phyloP scores from a whole-genome alignment of 129 eudicot species.

The Calendula officinalis region DNA sequence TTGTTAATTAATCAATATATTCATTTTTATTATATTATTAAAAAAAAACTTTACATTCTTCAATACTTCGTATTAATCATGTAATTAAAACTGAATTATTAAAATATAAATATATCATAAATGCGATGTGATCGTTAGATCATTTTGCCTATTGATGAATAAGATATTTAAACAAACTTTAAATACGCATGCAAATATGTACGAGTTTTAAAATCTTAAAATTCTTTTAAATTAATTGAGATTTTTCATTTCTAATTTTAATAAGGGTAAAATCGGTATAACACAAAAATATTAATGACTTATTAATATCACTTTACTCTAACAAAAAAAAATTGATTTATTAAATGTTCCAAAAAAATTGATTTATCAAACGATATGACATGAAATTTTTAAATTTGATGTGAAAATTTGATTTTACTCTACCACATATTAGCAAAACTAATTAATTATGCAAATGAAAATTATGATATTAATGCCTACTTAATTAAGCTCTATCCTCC shows the following conservation, averaged over 20 bases:
- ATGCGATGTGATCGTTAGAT: neutral
- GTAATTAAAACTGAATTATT: neutral
- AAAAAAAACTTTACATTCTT: neutral
- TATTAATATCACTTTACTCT: too few relatives aligned
- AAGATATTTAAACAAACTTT: constrained; percentile 8
- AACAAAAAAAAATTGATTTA: too few relatives aligned
- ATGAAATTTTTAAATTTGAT: too few relatives aligned
- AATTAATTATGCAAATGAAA: constrained; percentile 1
- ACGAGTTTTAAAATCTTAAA: too few relatives aligned
- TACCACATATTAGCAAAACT: too few relatives aligned
- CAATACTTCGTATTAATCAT: neutral
- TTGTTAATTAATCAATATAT: neutral
- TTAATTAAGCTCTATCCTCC: constrained; percentile 9
- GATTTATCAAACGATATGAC: too few relatives aligned
- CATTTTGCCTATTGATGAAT: constrained; percentile 5
- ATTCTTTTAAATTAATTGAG: too few relatives aligned
- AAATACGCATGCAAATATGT: neutral
- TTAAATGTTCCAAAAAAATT: too few relatives aligned
- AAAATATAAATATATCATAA: neutral
- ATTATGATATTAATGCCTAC: constrained; percentile 14
- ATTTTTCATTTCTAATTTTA: too few relatives aligned
- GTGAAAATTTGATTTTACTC: too few relatives aligned
- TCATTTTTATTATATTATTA: neutral
- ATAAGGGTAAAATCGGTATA: too few relatives aligned
- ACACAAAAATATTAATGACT: too few relatives aligned